Percentiles rank a stretch among this genome's conserved stretches.
Conservation (phyloP, 2,329 filamentous ascomycete species). For the Malbranchea cinnamomea region DNA sequence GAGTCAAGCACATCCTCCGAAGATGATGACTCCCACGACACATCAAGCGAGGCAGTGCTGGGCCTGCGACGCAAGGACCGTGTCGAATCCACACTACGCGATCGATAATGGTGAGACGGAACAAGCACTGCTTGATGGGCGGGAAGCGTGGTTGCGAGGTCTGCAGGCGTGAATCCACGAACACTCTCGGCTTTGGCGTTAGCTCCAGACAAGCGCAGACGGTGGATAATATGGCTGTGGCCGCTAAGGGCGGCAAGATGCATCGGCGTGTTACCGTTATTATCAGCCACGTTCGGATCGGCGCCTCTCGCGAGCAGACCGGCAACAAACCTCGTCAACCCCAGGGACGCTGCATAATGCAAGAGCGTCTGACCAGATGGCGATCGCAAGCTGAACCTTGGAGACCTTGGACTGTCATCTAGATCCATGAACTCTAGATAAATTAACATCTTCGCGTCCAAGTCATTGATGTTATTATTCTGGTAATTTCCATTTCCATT, state of each 20-base stretch:
- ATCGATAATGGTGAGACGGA: constrained; percentile 47
- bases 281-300: constrained; percentile 58
- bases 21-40: constrained; percentile 47
- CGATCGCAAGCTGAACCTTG: constrained; percentile 50
- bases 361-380: constrained; percentile 64
- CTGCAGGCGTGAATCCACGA: constrained; percentile 54
- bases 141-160: constrained; percentile 52
- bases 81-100: constrained; percentile 46
- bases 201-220: constrained; percentile 58
- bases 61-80: constrained; percentile 29
- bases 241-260: constrained; percentile 68
- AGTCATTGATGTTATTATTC: constrained; percentile 31
- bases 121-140: constrained; percentile 50
- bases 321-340: constrained; percentile 60
- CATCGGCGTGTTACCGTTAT: constrained; percentile 66
- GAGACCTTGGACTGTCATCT: constrained; percentile 54
- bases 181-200: constrained; percentile 56
- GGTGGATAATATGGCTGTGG: constrained; percentile 59
- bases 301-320: constrained; percentile 65
- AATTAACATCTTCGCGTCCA: constrained; percentile 55
- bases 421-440: constrained; percentile 67
- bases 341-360: constrained; percentile 61
- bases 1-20: constrained; percentile 27
- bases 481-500: constrained; percentile 26
- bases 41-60: constrained; percentile 52